phyloP scores from a whole-genome alignment of 495 filamentous ascomycete genomes.

The Penicillium malachiteum region DNA sequence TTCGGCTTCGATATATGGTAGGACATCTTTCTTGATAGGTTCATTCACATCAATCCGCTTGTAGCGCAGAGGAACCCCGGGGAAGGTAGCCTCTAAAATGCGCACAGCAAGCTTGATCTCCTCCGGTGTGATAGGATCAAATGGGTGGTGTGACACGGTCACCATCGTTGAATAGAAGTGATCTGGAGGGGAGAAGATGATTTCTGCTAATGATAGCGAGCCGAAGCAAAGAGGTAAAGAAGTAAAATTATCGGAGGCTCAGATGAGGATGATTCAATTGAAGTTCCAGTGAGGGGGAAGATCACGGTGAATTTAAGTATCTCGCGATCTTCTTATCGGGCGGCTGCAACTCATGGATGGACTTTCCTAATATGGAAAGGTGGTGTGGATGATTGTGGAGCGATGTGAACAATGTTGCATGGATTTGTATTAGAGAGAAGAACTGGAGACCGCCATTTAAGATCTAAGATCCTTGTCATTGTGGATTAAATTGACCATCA shows the following conservation, averaged over 20 bases:
- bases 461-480: neutral
- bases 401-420: neutral
- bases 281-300: slow-evolving; percentile 2
- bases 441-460: too few relatives aligned
- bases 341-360: slow-evolving; percentile 15
- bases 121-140: slow-evolving; percentile 40
- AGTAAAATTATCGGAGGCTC: neutral
- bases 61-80: slow-evolving; percentile 33
- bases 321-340: slow-evolving; percentile 15
- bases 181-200: neutral
- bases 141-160: slow-evolving; percentile 30
- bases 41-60: slow-evolving; percentile 44
- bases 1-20: slow-evolving; percentile 41
- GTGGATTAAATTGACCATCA: neutral
- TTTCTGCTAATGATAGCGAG: neutral
- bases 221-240: neutral
- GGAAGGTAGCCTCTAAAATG: slow-evolving; percentile 37
- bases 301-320: slow-evolving; percentile 15
- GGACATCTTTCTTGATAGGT: slow-evolving; percentile 38
- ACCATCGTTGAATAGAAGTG: slow-evolving; percentile 13
- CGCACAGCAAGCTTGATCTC: slow-evolving; percentile 41
- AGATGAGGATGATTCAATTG: neutral
- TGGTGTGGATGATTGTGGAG: neutral
- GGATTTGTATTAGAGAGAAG: neutral
- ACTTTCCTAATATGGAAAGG: slow-evolving; percentile 23